Base-by-base conservation (phyloP, 495 filamentous ascomycete genomes). In the Letharia columbiana region DNA sequence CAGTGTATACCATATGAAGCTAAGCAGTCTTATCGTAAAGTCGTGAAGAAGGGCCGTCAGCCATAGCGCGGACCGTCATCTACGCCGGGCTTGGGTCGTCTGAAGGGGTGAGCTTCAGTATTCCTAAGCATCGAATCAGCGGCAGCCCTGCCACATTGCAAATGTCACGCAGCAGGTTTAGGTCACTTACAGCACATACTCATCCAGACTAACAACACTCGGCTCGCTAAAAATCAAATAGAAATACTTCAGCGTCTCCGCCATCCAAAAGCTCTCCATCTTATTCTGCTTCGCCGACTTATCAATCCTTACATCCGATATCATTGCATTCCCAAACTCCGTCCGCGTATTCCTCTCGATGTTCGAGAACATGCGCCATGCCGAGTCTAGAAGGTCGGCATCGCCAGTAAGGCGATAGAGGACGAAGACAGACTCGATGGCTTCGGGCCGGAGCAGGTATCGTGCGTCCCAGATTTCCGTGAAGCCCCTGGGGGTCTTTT, bases 171-270 rank as follows among this genome's bases (percentile, higher is more conserved):
- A n/a, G 39, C 23, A 62, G 45, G 31, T 37, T 40, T 52, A 50
- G 6, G 56, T 28, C 35, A 77, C 81, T 71, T 73, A 80, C 78
- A 89, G 72, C 49, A 89, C 85, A 76, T 83, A 90, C 23, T 87
- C 82, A 73, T 90, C 87, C 73, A 96, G 75, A 74, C 81, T 87
- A 39, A 92, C 76, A 60, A 86, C 73, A 67, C 83, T 79, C 7
- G 88, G 86, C 64, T 87, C 84, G 31, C 84, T 87, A 75, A 92
- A 98, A 66, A 96, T 81, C 67, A 97, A 73, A 70, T 94, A 98
- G 67, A 96, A 95, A 73, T 98, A 97, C 73, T 97, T 98, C 67
- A 96, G 77, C 23, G 91, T 94, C 76, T 96, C 91, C 9, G 90
- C 87, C 63, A 84, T 73, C 82, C 82, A 84, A 67, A 82, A 84